phyloP scores from a whole-genome alignment of 2,329 filamentous ascomycete genomes.

The Teratosphaeria epicoccoides region DNA sequence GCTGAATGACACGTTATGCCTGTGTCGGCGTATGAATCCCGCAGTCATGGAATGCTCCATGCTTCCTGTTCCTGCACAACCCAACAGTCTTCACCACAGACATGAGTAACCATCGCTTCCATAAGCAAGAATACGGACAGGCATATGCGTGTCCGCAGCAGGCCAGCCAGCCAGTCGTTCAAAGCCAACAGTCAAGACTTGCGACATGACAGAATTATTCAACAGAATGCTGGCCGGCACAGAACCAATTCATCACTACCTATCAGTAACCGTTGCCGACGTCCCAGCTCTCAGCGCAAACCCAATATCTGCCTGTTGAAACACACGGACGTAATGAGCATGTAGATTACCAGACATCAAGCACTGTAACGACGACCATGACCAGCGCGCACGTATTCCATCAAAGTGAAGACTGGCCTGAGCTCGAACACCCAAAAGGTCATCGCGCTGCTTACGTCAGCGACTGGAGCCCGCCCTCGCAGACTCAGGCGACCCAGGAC shows the following conservation, averaged over 20 bases:
- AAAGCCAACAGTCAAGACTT: background rate
- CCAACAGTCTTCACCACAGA: background rate
- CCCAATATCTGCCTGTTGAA: no score
- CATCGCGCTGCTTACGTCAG: no score
- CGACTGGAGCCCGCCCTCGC: no score
- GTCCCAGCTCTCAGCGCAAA: background rate
- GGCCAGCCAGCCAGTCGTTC: background rate
- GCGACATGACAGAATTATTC: background rate
- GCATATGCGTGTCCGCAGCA: background rate
- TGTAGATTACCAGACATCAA: no score
- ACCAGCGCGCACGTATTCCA: no score
- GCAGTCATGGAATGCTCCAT: background rate
- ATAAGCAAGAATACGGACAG: background rate
- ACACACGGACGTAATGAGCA: no score
- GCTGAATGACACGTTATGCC: no score
- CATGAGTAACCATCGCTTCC: background rate
- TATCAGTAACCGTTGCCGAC: background rate
- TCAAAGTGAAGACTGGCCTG: no score
- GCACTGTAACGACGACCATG: no score
- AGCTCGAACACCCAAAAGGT: no score
- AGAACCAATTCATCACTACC: background rate
- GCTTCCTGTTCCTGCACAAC: background rate
- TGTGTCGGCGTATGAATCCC: background rate
- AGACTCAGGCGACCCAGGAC: no score
- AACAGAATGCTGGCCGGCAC: background rate